These are phyloP conservation scores for Pouteria glomerata DNA, from an alignment of 148 eudicot genomes.

Conservation along the genomic window DNA sequence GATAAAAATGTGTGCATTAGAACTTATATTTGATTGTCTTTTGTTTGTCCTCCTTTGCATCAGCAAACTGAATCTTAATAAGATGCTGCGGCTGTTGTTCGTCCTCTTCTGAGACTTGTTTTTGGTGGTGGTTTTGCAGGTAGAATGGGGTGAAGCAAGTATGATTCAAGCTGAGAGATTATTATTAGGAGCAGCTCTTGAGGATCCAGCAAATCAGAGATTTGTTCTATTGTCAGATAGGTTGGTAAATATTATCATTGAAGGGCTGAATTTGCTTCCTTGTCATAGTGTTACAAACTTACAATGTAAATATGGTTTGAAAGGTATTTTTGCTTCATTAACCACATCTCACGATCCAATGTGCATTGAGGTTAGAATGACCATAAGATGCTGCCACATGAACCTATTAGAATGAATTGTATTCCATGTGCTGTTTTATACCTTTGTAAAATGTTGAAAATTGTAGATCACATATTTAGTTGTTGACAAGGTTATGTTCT, in stretches of 20 bases:
- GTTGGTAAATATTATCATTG: constrained; percentile 24
- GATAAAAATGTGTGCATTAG: not conserved
- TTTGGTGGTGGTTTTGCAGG: constrained; percentile 42
- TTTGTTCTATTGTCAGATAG: constrained; percentile 97
- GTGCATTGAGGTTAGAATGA: not conserved
- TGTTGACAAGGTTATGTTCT: not conserved
- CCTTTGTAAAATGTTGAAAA: not conserved
- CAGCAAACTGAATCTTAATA: not conserved
- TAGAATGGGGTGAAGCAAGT: constrained; percentile 89
- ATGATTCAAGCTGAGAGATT: constrained; percentile 95
- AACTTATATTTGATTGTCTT: not conserved
- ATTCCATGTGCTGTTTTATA: not conserved
- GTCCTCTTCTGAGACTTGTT: not conserved
- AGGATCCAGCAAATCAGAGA: constrained; percentile 90
- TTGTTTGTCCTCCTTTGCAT: not conserved
- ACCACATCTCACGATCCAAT: not conserved
- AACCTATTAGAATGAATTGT: not conserved
- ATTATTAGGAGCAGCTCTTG: constrained; percentile 72
- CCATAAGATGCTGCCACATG: not conserved
- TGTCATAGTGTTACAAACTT: not conserved
- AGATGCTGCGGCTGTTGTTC: not conserved
- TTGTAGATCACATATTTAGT: not conserved
- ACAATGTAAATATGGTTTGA: not conserved
- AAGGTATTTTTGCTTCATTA: not conserved
- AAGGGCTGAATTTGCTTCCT: not conserved